A percentile compares a stretch with the other conserved stretches of the same genome.
Evolutionary conservation across 257 asterid genomes (phyloP).

Genomic region (Solanum sitiens): DNA sequence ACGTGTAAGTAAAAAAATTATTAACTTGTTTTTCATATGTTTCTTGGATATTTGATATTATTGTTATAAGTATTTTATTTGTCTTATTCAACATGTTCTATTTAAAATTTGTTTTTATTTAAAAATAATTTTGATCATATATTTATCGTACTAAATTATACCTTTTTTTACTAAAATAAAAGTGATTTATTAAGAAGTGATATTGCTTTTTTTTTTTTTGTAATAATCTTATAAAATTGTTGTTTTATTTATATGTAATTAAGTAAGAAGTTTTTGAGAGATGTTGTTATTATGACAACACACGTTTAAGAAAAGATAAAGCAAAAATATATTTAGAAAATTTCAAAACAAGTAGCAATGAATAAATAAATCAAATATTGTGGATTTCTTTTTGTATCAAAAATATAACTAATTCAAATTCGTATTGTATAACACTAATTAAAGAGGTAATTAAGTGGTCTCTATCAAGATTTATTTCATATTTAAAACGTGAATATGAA

Average conservation of each 20-base stretch:
- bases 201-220: background rate
- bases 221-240: background rate
- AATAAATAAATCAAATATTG: too few relatives aligned
- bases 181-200: background rate
- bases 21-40: background rate
- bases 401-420: background rate
- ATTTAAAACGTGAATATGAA: accelerated
- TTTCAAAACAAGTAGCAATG: background rate
- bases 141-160: background rate
- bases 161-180: too few relatives aligned
- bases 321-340: background rate
- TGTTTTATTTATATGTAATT: background rate
- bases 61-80: too few relatives aligned
- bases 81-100: background rate
- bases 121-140: background rate
- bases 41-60: background rate
- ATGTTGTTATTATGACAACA: background rate
- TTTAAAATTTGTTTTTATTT: background rate
- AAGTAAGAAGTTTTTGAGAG: too few relatives aligned
- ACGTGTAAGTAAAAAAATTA: background rate
- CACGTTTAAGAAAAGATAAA: background rate
- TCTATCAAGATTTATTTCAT: background rate
- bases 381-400: background rate
- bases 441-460: background rate
- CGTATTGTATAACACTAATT: background rate